Evolutionary conservation across 148 eudicot species (phyloP), one percentile per base, ranked within the genome.

Genomic region (Gaultheria prostrata): DNA sequence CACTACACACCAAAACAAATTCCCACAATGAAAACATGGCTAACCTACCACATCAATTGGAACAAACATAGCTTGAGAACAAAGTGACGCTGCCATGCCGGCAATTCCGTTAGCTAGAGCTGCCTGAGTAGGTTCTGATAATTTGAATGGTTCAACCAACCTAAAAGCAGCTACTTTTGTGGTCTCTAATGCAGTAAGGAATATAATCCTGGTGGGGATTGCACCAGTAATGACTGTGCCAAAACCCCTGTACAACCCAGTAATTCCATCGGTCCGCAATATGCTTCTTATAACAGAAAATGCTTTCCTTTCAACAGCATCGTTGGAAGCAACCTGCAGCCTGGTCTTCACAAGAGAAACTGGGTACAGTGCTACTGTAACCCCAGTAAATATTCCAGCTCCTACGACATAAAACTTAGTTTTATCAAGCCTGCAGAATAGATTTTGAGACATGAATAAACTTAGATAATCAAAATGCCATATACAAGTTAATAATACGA

Each of bases 181-280:
- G 76, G 98, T 97, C 92, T 97, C 99, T 86, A 97, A 87, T 86
- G 96, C 91, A 49, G 98, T 95, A 77, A 97, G 96, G 81, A 97
- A 97, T 85, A 97, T 88, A 79, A 97, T 91, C 86, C 99, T 91
- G 50, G 97, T 88, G 46, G 98, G 99, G 83, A 97, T 81, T 72
- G 98, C 96, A 83, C 99, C 99, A 54, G 94, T 97, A 50, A 97
- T 90, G 39, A 97, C 99, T 12, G 98, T 97, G 53, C 99, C 99
- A 89, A 97, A 95, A 85, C 99, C 99, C 92, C 95, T 90, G 87
- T 97, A 97, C 80, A 97, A 91, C 88, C 99, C 99, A 80, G 94
- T 91, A 63, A 95, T 80, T 67, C 99, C 99, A 87, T 97, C 98
- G n/a, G 92, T 86, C 91, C 84, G 93, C 84, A 97, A 78, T 83